Percentiles rank a stretch among this genome's conserved stretches.
These are phyloP conservation scores for Zelonia costaricensis DNA, from an alignment of 208 protist genomes.

Conservation along the genomic window DNA sequence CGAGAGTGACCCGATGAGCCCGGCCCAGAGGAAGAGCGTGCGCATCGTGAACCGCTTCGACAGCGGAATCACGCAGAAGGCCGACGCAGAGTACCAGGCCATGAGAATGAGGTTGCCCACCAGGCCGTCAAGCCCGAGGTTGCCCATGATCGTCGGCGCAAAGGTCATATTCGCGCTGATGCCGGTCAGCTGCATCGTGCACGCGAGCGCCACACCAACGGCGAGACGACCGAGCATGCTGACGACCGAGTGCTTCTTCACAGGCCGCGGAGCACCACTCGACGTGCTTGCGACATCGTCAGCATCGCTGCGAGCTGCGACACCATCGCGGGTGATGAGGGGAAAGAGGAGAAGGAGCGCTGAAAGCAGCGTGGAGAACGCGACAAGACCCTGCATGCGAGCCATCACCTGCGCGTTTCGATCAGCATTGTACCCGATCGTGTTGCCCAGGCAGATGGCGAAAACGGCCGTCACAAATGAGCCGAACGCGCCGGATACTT, in stretches of 20 bases:
- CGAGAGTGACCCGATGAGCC: slow-evolving; percentile 32
- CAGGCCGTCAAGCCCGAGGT: slow-evolving; percentile 39
- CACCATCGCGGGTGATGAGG: slow-evolving; percentile 33
- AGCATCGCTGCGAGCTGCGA: slow-evolving; percentile 8
- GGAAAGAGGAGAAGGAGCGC: slow-evolving; percentile 34
- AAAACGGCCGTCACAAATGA: slow-evolving; percentile 47
- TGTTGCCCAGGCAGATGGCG: slow-evolving; percentile 39
- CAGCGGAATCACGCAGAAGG: slow-evolving; percentile 52
- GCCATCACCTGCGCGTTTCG: slow-evolving; percentile 28
- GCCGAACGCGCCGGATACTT: slow-evolving; percentile 49
- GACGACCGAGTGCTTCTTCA: slow-evolving; percentile 22
- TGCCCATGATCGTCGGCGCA: slow-evolving; percentile 56
- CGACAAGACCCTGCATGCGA: slow-evolving; percentile 46
- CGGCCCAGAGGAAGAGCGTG: slow-evolving; percentile 38
- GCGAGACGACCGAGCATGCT: slow-evolving; percentile 34
- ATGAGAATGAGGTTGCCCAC: slow-evolving; percentile 69
- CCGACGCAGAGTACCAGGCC: slow-evolving; percentile 57
- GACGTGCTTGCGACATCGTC: slow-evolving; percentile 3
- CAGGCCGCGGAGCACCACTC: background rate
- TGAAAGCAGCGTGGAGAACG: slow-evolving; percentile 29
- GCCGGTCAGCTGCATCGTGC: slow-evolving; percentile 61
- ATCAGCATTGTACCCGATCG: slow-evolving; percentile 26
- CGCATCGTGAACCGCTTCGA: slow-evolving; percentile 46
- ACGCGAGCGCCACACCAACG: slow-evolving; percentile 37
- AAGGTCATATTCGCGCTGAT: slow-evolving; percentile 81